Base-by-base conservation (phyloP, 2,329 filamentous ascomycete species). In the Geosmithia flava region DNA sequence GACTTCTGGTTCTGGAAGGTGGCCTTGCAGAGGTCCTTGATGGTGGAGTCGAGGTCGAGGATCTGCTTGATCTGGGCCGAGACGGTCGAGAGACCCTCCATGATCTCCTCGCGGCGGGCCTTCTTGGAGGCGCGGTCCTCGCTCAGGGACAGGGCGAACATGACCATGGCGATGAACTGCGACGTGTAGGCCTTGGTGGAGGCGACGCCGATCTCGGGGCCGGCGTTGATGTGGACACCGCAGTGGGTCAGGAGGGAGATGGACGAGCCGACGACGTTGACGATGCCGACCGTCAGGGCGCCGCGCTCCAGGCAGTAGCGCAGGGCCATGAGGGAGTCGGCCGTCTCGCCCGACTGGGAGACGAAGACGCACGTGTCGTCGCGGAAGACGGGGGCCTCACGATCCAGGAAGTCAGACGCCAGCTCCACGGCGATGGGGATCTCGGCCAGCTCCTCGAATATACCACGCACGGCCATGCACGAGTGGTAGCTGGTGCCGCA, bases 131-230 rank as follows among this genome's bases (percentile, higher is more conserved):
- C 87, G 58, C 93, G 87, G 68, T 98, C 93, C 72, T 98, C 93
- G 61, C 87, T 93, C 50, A 98, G 80, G 29, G 90, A 96, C 54
- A 98, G 76, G 7, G 93, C 93, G 61, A 98, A 97, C 93, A 98
- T 98, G 71, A 97, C 86, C 89, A 98, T 96, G 66, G 93, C 95
- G 62, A 98, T 88, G 68, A 97, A 98, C 67, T 98, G 93, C 44
- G 93, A 97, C 15, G 93, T 98, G 74, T 98, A 98, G 40, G 93
- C 93, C 78, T 98, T 98, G 68, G 93, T 98, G 44, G 91, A 97
- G 51, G 93, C 93, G 55, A 98, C 93, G 81, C 93, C 93, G 54
- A 98, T 97, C 69, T 98, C 93, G 48, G 93, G 93, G 49, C 93
- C 93, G 56, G 93, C 93, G 70, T 98, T 98, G 75, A 98, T 90